Conservation (phyloP, 345 rosid genomes). For the Dimocarpus longan region DNA sequence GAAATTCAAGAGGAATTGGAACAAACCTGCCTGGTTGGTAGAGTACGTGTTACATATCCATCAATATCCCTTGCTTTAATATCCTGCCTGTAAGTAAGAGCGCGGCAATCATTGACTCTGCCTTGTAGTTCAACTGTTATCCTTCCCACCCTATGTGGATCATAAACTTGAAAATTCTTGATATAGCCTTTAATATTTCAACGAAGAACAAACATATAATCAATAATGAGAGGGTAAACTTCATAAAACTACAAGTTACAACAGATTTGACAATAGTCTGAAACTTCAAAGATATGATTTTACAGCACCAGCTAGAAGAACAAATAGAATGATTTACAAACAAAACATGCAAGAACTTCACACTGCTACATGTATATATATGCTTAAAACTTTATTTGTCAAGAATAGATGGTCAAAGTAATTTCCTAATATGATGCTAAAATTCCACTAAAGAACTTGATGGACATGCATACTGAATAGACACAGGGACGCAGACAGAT, state of each 20-base stretch:
- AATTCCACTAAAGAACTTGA: not conserved
- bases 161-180: slow-evolving; percentile 65
- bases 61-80: slow-evolving; percentile 75
- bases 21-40: slow-evolving; percentile 88
- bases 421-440: not conserved
- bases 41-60: slow-evolving; percentile 57
- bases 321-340: not conserved
- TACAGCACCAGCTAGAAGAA: not conserved
- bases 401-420: not conserved
- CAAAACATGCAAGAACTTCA: not conserved
- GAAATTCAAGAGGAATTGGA: not conserved
- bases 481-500: not conserved
- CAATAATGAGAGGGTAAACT: slow-evolving; percentile 10
- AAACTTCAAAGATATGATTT: not conserved
- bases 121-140: slow-evolving; percentile 87
- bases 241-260: not conserved
- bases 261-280: not conserved
- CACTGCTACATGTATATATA: not conserved
- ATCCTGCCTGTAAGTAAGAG: slow-evolving; percentile 89
- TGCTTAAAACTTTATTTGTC: not conserved
- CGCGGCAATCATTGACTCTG: slow-evolving; percentile 78
- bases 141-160: slow-evolving; percentile 89
- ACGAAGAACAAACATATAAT: not conserved
- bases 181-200: slow-evolving; percentile 55
- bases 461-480: not conserved